Evolutionary conservation across 768 basidiomycete genomes (phyloP), one percentile per base, ranked within the genome.

Genomic region (Termitomyces heimii): DNA sequence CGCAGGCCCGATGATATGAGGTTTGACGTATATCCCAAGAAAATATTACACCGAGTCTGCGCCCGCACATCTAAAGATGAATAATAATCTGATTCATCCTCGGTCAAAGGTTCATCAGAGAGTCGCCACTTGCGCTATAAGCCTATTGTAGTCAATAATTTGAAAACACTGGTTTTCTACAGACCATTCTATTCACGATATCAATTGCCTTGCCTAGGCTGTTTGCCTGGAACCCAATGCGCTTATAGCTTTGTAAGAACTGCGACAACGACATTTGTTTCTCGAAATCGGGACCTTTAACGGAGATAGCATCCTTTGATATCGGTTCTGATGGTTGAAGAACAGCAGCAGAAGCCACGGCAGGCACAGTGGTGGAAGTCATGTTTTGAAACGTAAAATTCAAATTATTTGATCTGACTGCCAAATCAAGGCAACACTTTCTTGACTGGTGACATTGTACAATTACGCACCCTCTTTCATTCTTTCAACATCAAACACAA

Each of bases 11-110:
- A 98, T 2, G 97, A 98, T 67, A 99, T 96, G 45, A 99, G 82
- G 73, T 99, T 99, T 49, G 95, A 98, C 12, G 97, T 99, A 73
- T 97, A 99, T 39, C 97, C 97, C 42, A 99, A 85, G 70, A 99
- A 97, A 67, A 98, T 80, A 61, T 86, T 88, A 73, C 86, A 97
- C 59, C 85, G 86, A 45, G 82, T 94, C 65, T 79, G 77, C 32
- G 82, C 82, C 61, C 88, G 85, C 53, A 87, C 75, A 55, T 79
- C 73, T 8, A 82, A 81, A 62, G 81, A 75, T 13, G 73, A 66
- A 65, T 77, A 85, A 53, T 88, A 79, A 31, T 92, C 88, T 1
- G 82, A 72, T 67, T 93, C 92, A 65, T 89, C 84, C 37, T 82
- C 81, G 3, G 75, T 67, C 57, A 88, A 67, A 16, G 89, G 88